These are phyloP conservation scores for Cupressus sempervirens DNA, from an alignment of 75 land plant genomes.

Conservation along the genomic window DNA sequence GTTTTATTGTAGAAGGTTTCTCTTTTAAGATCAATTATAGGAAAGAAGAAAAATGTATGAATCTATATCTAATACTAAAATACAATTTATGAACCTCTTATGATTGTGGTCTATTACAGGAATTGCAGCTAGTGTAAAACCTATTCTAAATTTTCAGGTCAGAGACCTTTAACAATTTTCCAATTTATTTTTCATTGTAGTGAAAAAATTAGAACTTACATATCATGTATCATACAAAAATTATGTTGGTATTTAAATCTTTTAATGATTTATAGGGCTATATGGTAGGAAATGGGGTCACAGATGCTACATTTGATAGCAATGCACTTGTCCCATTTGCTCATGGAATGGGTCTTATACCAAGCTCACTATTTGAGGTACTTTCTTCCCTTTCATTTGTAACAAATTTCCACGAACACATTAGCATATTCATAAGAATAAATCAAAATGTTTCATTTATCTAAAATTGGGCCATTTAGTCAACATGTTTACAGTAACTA, in stretches of 20 bases:
- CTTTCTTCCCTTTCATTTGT: neutral
- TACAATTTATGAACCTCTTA: neutral
- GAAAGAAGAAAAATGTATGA: neutral
- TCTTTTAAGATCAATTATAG: neutral
- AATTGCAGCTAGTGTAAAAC: slow-evolving; percentile 55
- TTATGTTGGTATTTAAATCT: neutral
- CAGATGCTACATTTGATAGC: slow-evolving; percentile 66
- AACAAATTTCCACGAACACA: neutral
- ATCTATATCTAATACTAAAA: neutral
- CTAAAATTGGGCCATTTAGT: neutral
- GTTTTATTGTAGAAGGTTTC: neutral
- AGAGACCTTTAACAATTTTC: neutral
- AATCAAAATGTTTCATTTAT: neutral
- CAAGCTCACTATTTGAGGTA: slow-evolving; percentile 49
- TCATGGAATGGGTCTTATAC: slow-evolving; percentile 94
- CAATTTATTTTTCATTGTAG: too few species aligned
- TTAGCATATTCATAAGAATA: neutral
- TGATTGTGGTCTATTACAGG: slow-evolving; percentile 37
- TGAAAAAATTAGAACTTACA: neutral
- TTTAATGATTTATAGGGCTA: slow-evolving; percentile 59
- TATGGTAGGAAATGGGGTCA: slow-evolving; percentile 87
- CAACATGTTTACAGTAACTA: neutral
- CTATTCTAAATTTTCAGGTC: slow-evolving; percentile 80
- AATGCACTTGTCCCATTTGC: slow-evolving; percentile 90
- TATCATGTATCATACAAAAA: neutral